Percentiles rank a stretch among this genome's conserved stretches.
Conservation (phyloP, 108 stramenopile species). For the Chaetoceros muelleri region DNA sequence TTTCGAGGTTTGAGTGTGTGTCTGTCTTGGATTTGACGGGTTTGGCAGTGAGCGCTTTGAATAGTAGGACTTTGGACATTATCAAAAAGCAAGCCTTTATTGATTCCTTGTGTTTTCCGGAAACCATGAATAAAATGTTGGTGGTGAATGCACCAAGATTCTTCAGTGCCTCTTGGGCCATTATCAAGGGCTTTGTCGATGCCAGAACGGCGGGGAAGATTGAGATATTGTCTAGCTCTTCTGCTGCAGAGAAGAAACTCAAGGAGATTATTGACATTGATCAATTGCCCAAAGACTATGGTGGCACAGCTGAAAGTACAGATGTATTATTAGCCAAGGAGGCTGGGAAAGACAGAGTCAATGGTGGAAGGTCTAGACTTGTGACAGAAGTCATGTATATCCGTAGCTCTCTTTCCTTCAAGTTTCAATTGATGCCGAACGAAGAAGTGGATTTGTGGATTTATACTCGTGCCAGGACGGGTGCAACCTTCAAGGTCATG, state of each 20-base stretch:
- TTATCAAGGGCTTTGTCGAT: constrained; percentile 83
- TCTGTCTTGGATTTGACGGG: constrained; percentile 56
- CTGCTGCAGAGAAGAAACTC: constrained; percentile 50
- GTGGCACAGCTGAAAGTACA: constrained; percentile 45
- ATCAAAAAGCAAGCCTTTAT: constrained; percentile 79
- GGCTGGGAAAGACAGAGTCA: constrained; percentile 35
- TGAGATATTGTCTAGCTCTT: constrained; percentile 55
- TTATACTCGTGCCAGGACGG: constrained; percentile 52
- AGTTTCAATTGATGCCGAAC: constrained; percentile 33
- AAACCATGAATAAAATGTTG: constrained; percentile 70
- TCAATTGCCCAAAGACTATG: constrained; percentile 70
- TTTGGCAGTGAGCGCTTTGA: constrained; percentile 50
- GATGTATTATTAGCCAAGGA: constrained; percentile 14
- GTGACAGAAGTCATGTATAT: constrained; percentile 48
- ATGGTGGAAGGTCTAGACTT: constrained; percentile 42
- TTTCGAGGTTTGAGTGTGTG: constrained; percentile 63
- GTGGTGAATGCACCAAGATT: constrained; percentile 79
- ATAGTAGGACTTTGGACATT: constrained; percentile 44
- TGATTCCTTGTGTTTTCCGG: constrained; percentile 83
- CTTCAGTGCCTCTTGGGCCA: constrained; percentile 66
- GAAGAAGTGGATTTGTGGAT: constrained; percentile 49
- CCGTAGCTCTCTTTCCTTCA: constrained; percentile 30
- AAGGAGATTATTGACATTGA: constrained; percentile 55
- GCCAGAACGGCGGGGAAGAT: constrained; percentile 72
- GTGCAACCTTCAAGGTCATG: constrained; percentile 48